Evolutionary conservation across 2,329 filamentous ascomycete genomes (phyloP), one percentile per base, ranked within the genome.

Genomic region (Fusarium haematococcum): DNA sequence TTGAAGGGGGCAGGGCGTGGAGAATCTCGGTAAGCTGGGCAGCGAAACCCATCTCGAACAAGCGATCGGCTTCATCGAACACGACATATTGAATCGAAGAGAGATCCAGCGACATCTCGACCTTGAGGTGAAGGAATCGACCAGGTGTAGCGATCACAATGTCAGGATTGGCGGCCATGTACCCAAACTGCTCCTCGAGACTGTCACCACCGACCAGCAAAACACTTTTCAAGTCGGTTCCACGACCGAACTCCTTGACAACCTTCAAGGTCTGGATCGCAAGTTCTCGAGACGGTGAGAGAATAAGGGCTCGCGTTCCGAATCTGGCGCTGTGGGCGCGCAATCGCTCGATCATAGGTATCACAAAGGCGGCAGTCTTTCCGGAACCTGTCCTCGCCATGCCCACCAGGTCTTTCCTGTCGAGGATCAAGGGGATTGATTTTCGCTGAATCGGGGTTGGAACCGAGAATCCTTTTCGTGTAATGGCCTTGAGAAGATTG

Each of bases 351-450:
- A 99, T 95, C 96, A 99, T 98, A 50, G 97, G 97, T 74, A 99
- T 97, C 30, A 98, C 95, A 83, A 99, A 99, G 25, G 97, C 97
- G 1, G 95, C 97, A 1, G 97, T 99, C 87, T 99, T 99, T 86
- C 97, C 97, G 23, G 95, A 98, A 81, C 97, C 97, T n/a, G 97
- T 99, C 75, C 97, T 90, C 9, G 97, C 97, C 97, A 99, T 99
- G 75, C 95, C 97, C 27, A 99, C 96, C n/a, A 98, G 94, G 88
- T 99, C 97, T 84, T 95, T 94, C 63, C 93, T 91, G 71, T 97
- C 94, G 77, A 98, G 87, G 65, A 99, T 91, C 65, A 98, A 87
- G 5, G 97, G 97, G 57, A 99, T 98, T 2, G 97, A 94, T 84
- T 98, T 98, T 77, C 97, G 91, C 86, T 99, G 97, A 83, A 99